Evolutionary conservation across 768 basidiomycete genomes (phyloP).

Genomic region (Boletus edulis): DNA sequence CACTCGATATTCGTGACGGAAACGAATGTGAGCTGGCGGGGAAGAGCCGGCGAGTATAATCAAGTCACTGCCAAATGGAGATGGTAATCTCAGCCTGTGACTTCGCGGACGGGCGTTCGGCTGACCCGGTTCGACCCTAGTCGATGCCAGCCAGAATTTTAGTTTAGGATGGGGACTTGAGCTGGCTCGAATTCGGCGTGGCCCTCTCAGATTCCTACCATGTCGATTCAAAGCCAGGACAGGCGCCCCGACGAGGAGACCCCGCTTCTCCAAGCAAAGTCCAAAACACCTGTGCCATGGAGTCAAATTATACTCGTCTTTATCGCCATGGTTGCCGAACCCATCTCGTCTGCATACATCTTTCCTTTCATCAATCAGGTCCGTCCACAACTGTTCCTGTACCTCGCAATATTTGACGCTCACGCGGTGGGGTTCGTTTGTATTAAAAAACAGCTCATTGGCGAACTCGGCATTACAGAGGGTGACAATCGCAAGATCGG

Average conservation of each 20-base stretch:
- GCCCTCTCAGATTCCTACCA: background rate
- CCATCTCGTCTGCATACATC: constrained; percentile 53
- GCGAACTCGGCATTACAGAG: constrained; percentile 60
- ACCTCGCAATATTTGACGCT: background rate
- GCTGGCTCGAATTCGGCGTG: background rate
- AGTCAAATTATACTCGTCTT: constrained; percentile 47
- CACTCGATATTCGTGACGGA: no score
- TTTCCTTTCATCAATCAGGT: constrained; percentile 65
- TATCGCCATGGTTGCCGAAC: constrained; percentile 52
- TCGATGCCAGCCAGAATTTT: no score
- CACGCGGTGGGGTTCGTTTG: background rate
- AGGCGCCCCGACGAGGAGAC: constrained; percentile 45
- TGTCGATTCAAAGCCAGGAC: background rate
- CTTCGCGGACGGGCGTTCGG: no score
- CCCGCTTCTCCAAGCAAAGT: constrained; percentile 38
- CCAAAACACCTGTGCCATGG: constrained; percentile 48
- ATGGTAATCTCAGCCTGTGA: no score
- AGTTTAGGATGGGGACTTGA: no score
- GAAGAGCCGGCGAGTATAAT: no score
- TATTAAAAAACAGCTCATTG: constrained; percentile 44
- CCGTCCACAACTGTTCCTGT: background rate
- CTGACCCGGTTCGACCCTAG: no score
- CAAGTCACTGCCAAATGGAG: no score
- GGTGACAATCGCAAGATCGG: constrained; percentile 49
- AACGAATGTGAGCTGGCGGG: no score